phyloP scores from a whole-genome alignment of 345 rosid genomes.

The Lepidium sativum region DNA sequence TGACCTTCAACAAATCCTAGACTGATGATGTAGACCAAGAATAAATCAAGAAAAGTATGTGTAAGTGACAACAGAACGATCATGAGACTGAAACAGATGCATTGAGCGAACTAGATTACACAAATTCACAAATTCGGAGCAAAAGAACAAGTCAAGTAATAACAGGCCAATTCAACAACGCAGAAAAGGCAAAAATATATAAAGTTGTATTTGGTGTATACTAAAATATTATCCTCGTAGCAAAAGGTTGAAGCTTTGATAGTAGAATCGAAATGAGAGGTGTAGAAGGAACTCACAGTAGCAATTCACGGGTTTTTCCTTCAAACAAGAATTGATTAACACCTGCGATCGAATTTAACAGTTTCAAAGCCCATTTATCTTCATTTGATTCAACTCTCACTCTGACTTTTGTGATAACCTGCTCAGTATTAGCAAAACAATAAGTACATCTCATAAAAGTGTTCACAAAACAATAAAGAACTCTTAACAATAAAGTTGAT shows the following conservation, averaged over 20 bases:
- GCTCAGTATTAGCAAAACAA: not conserved
- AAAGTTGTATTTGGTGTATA: not conserved
- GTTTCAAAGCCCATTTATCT: constrained; percentile 69
- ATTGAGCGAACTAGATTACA: not conserved
- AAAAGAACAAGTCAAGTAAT: not conserved
- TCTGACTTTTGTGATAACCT: constrained; percentile 49
- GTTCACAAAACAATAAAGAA: not conserved
- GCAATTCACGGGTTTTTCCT: constrained; percentile 76
- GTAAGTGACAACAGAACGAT: not conserved
- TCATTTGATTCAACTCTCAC: constrained; percentile 43
- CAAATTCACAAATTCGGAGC: not conserved
- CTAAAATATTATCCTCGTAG: not conserved
- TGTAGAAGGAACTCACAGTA: constrained; percentile 46
- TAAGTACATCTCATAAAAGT: not conserved
- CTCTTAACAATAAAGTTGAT: not conserved
- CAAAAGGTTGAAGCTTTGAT: not conserved
- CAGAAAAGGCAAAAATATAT: not conserved
- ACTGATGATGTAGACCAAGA: constrained; percentile 31
- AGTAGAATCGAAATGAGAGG: not conserved
- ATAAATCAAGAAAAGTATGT: not conserved
- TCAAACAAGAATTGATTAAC: constrained; percentile 57
- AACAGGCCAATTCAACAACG: not conserved
- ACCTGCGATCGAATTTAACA: constrained; percentile 54
- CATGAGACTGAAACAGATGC: not conserved
- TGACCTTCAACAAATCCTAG: constrained; percentile 51